Base-by-base conservation (phyloP, 2,329 filamentous ascomycete species). In the Paecilomyces sp. region DNA sequence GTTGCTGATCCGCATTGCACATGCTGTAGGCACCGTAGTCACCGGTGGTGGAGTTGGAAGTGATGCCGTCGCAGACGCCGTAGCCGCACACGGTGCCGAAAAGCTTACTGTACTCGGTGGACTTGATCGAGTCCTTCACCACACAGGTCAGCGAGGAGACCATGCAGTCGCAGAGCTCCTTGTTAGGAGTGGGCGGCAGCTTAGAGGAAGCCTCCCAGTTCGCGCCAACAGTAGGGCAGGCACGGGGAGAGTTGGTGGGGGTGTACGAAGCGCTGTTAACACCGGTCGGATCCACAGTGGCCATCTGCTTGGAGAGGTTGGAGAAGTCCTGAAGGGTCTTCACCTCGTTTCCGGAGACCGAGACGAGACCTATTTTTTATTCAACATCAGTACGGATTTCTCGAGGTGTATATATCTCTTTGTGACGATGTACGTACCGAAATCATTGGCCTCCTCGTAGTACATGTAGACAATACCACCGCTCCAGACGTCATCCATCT, bases 381-480 rank as follows among this genome's bases (percentile, higher is more conserved):
- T 28, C 25, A 28, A 28, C 13, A n/a, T 47, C n/a, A 47, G 41
- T 47, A 18, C 41, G 3, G n/a, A 22, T 9, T 47, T 18, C n/a
- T n/a, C 41, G 4, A 18, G 15, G 18, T 11, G 3, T 8, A 47
- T 47, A n/a, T n/a, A 7, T 18, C 36, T n/a, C 13, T 47, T 18
- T 4, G 7, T 9, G 41, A 47, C 2, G 41, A 47, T 47, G n/a
- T 5, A 47, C 41, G 7, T 47, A 47, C 41, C 94, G 71, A 91
- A 99, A 74, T 97, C 81, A 80, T 97, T 97, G 61, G 74, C 80
- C 76, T 96, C 92, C 80, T 96, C 84, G 80, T 92, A 93, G 82
- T 94, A 99, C 91, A 96, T 96, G 85, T 97, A 99, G 74, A 97
- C 92, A 66, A 99, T 96, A 78, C 93, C 94, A 68, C 94, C 94